Conservation (phyloP, 257 asterid species). For the Fraxinus pennsylvanica region DNA sequence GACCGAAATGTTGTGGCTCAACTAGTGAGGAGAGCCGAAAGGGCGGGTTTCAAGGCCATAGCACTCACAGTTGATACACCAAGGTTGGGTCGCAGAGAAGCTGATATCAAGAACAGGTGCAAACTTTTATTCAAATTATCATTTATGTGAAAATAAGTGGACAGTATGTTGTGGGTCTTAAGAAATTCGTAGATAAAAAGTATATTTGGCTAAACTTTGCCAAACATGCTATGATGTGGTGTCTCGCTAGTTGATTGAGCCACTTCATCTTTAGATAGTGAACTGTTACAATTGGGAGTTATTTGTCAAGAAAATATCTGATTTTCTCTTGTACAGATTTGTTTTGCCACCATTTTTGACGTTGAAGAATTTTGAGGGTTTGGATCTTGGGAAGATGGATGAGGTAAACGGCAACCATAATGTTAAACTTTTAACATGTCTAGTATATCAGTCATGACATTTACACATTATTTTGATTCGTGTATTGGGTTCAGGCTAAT, state of each 20-base stretch:
- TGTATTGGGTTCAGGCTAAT: slow-evolving; percentile 43
- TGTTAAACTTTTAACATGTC: background rate
- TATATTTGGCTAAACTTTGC: too few relatives aligned
- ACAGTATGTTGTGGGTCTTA: too few relatives aligned
- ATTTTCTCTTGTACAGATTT: slow-evolving; percentile 31
- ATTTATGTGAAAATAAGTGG: too few relatives aligned
- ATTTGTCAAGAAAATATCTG: slow-evolving; percentile 1
- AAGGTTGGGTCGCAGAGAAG: slow-evolving; percentile 57
- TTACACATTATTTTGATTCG: slow-evolving; percentile 17
- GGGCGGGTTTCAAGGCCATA: slow-evolving; percentile 92
- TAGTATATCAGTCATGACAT: background rate
- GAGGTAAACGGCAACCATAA: slow-evolving; percentile 44
- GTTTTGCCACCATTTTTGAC: slow-evolving; percentile 43
- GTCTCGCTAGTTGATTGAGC: slow-evolving; percentile 38
- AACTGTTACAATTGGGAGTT: background rate
- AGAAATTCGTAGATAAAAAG: too few relatives aligned
- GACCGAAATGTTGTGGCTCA: slow-evolving; percentile 89
- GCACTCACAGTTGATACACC: slow-evolving; percentile 97
- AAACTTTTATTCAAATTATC: too few relatives aligned
- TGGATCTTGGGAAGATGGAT: slow-evolving; percentile 83
- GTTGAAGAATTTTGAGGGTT: slow-evolving; percentile 81
- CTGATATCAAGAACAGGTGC: slow-evolving; percentile 59
- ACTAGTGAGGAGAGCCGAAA: slow-evolving; percentile 88
- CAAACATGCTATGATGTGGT: too few relatives aligned
- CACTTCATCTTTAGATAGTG: background rate